Evolutionary conservation across 2,329 filamentous ascomycete species (phyloP), one percentile per base, ranked within the genome.

Genomic region (Fusarium continuum): DNA sequence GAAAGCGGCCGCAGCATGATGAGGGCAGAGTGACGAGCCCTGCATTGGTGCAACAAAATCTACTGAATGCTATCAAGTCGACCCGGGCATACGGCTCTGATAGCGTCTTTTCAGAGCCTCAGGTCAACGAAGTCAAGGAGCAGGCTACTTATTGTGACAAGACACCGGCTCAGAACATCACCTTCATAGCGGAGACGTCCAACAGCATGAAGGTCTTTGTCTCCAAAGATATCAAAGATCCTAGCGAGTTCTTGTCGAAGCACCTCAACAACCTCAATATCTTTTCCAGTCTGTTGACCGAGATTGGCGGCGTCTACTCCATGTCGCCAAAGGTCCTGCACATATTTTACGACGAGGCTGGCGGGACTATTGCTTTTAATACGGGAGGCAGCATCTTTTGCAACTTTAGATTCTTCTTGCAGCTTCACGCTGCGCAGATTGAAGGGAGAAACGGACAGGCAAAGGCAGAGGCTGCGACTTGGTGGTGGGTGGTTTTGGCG

Each of bases 401-500:
- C 82, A 99, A 99, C 73, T 84, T 96, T 64, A 84, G 91, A 16
- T 97, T 92, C 80, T 98, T 93, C 75, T 78, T 90, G 58, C 88
- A 94, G 71, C 77, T 97, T 26, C 94, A 98, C 72, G 81, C 86
- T 38, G 71, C 78, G 13, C 76, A 80, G 61, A 75, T 87, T 41
- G 70, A 64, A 43, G 77, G 54, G 36, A 66, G 46, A 19, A 72
- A 41, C 20, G 74, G 74, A 3, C 78, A 82, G 49, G 85, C 80
- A 14, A 87, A 81, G 73, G 82, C 86, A 5, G 90, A 95, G 59
- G 91, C 91, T 4, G 80, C 87, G 54, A 85, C 90, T 2, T 96
- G 93, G 82, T 98, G 94, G 94, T 97, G 91, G 86, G 91, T 97
- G 64, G 93, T 95, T n/a, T 76, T 97, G 60, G 96, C 93, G 61